Conservation (phyloP, 2,329 filamentous ascomycete species). For the Tolypocladium inflatum region DNA sequence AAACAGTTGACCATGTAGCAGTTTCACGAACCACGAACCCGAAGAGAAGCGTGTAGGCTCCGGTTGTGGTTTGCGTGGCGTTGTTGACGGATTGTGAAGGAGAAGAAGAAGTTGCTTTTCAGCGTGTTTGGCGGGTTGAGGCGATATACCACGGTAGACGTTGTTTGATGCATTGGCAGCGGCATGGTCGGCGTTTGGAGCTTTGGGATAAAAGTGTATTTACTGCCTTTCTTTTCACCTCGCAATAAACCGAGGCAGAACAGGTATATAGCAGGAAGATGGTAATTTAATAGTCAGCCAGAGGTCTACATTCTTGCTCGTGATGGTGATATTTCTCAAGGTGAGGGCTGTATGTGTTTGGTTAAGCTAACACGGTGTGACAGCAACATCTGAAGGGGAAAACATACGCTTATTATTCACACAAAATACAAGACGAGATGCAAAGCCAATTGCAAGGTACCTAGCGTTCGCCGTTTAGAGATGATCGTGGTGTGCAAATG, state of each 20-base stretch:
- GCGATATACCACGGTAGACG: slow-evolving; percentile 3
- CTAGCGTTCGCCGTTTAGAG: not conserved
- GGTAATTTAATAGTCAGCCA: not conserved
- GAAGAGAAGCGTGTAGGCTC: not conserved
- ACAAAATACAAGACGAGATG: not conserved
- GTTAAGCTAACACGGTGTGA: no score
- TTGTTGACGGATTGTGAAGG: not conserved
- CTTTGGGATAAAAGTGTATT: slow-evolving; percentile 7
- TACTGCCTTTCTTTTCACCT: slow-evolving; percentile 7
- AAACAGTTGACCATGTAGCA: slow-evolving; percentile 9
- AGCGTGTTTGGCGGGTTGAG: slow-evolving; percentile 1
- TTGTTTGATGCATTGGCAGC: slow-evolving; percentile 3
- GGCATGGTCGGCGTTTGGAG: slow-evolving; percentile 1
- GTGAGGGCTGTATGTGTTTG: not conserved
- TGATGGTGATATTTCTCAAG: not conserved
- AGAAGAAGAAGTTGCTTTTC: not conserved
- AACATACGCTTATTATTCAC: not conserved
- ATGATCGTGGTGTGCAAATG: not conserved
- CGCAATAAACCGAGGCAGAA: slow-evolving; percentile 8
- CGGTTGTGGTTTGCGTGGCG: not conserved
- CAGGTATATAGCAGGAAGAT: slow-evolving; percentile 8
- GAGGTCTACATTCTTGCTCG: not conserved
- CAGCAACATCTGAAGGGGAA: not conserved
- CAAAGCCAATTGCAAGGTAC: not conserved
- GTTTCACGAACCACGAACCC: slow-evolving; percentile 6